Base-by-base conservation (phyloP, 805 yeast species). In the Candida awuae region DNA sequence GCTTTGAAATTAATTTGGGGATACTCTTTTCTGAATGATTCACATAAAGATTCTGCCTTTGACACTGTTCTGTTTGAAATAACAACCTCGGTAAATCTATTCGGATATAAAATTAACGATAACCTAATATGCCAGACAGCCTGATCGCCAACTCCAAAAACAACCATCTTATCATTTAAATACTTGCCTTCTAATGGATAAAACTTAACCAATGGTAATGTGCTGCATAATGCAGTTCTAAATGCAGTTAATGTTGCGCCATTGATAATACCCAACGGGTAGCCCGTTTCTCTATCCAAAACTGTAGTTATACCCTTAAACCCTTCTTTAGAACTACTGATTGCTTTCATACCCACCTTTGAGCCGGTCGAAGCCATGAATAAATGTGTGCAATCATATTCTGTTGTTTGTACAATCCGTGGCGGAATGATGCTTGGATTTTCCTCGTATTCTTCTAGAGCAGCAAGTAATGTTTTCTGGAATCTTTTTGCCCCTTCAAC, bases 341-440 rank as follows among this genome's bases (percentile, higher is more conserved):
- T 55, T 0, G 78, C 71, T 57, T 79, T 79, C 49, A 79, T 61
- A 8, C 85, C 85, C 12, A 71, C 77, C 21, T 57, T 49, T 4
- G 69, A 65, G 13, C 75, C 75, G 4, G 72, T 64, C n/a, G 80
- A 71, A 4, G 83, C 81, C 85, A 79, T 79, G 55, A 75, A 76
- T 22, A 79, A 50, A 53, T 78, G 83, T 1, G 70, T 63, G 12
- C 55, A 43, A 3, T 72, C 54, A 44, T 62, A 56, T 32, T 66
- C 53, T 47, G 71, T 55, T 21, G 52, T 48, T 32, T 66, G 53
- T 6, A 73, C 77, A 5, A 68, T 72, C 49, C 84, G 58, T 29
- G 69, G 74, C 3, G 84, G 84, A 15, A 75, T 68, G 16, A 68
- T 53, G 1, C 65, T 48, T 4, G 71, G 73, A 45, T 71, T 67